A percentile compares a stretch with the other conserved stretches of the same genome.
Evolutionary conservation across 352 stramenopile genomes (phyloP).

Genomic region (Hyaloperonospora arabidopsidis): DNA sequence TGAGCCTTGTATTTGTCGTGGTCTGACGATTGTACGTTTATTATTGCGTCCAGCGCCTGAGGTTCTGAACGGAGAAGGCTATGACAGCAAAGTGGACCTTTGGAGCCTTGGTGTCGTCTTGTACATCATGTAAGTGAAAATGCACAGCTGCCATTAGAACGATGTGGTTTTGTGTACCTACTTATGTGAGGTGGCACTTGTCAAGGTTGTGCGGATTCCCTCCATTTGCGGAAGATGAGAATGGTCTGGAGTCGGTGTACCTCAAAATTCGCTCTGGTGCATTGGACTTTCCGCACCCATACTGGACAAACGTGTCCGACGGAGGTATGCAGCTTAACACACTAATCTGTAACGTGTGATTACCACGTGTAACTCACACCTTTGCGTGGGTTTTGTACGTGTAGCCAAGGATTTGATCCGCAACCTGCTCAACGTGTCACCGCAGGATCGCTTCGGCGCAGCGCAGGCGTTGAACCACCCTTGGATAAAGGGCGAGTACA

Average conservation of each 20-base stretch:
- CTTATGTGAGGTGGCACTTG: too few species aligned
- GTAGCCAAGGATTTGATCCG: constrained; percentile 77
- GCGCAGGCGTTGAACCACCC: constrained; percentile 64
- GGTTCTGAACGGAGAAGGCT: constrained; percentile 77
- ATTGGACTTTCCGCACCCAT: constrained; percentile 74
- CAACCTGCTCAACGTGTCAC: constrained; percentile 64
- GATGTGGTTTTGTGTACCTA: not conserved
- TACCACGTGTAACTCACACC: constrained; percentile 7
- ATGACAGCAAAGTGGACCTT: constrained; percentile 82
- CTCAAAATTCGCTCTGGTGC: constrained; percentile 75
- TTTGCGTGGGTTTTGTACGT: constrained; percentile 3
- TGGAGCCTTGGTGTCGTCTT: constrained; percentile 83
- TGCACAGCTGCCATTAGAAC: not conserved
- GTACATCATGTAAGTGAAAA: constrained; percentile 72
- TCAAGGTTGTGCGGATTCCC: constrained; percentile 72
- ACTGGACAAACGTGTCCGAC: constrained; percentile 83
- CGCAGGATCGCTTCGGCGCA: constrained; percentile 66
- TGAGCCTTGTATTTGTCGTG: not conserved
- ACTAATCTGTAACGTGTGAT: constrained; percentile 4
- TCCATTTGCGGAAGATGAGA: constrained; percentile 77
- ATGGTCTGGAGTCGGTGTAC: constrained; percentile 75
- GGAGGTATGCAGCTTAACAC: constrained; percentile 28
- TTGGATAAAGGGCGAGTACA: constrained; percentile 83
- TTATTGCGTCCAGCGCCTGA: constrained; percentile 41
- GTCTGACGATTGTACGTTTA: constrained; percentile 5